Percentiles rank a stretch among this genome's conserved stretches.
Evolutionary conservation across 2,329 filamentous ascomycete genomes (phyloP).

Genomic region (Xylariaceae sp.): DNA sequence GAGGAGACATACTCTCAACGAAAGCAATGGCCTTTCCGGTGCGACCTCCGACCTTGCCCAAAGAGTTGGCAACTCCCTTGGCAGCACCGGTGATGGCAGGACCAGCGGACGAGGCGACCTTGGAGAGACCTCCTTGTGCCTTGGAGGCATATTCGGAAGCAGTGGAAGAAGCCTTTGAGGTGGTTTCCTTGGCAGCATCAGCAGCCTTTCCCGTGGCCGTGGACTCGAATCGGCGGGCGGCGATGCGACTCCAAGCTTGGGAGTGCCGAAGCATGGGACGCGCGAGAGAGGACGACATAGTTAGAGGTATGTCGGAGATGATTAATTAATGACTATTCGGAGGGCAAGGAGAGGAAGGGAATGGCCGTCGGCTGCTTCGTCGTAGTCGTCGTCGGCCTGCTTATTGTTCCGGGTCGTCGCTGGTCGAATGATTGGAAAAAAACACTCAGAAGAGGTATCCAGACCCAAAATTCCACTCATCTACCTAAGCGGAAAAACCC

Average conservation of each 20-base stretch:
- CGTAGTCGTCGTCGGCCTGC: slow-evolving; percentile 19
- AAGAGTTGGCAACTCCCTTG: slow-evolving; percentile 59
- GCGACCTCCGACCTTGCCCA: slow-evolving; percentile 76
- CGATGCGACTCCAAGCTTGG: slow-evolving; percentile 38
- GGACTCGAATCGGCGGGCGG: slow-evolving; percentile 58
- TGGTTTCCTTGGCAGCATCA: slow-evolving; percentile 32
- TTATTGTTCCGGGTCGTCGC: slow-evolving; percentile 25
- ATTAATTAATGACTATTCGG: slow-evolving; percentile 16
- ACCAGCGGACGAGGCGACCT: slow-evolving; percentile 75
- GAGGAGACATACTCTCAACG: slow-evolving; percentile 80
- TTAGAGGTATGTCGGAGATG: slow-evolving; percentile 10
- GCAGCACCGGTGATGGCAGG: slow-evolving; percentile 72
- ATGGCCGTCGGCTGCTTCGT: slow-evolving; percentile 2
- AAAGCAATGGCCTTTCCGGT: slow-evolving; percentile 75
- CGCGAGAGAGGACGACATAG: slow-evolving; percentile 30
- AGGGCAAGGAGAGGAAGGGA: slow-evolving; percentile 5
- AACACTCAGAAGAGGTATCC: slow-evolving; percentile 37
- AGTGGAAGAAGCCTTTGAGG: slow-evolving; percentile 37
- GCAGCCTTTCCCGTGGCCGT: slow-evolving; percentile 40
- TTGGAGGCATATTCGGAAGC: slow-evolving; percentile 36
- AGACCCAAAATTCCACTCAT: slow-evolving; percentile 24
- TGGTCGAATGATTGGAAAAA: slow-evolving; percentile 38
- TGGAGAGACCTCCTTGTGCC: slow-evolving; percentile 13
- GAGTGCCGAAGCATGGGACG: slow-evolving; percentile 34
- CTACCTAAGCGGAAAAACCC: slow-evolving; percentile 29